Conservation (phyloP, 108 stramenopile species). For the Craspedostauros australis region DNA sequence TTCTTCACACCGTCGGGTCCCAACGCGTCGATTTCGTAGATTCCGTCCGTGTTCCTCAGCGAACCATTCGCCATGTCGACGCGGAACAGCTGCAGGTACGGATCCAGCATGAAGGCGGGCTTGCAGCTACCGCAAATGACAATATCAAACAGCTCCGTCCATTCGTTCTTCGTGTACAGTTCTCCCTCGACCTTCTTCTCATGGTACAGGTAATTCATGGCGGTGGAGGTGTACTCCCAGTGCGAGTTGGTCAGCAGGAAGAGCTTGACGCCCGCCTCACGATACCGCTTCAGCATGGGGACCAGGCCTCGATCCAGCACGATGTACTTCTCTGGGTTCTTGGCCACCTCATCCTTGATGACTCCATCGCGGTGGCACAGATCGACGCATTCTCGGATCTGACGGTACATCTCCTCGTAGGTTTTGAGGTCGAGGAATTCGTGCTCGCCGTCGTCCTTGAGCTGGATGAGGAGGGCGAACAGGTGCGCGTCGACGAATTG, state of each 20-base stretch:
- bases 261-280: conserved; percentile 75
- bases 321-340: conserved; percentile 81
- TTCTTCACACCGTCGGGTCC: conserved; percentile 60
- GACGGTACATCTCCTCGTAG: conserved; percentile 82
- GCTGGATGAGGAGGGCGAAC: conserved; percentile 78
- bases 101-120: conserved; percentile 82
- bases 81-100: conserved; percentile 84
- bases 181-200: conserved; percentile 52
- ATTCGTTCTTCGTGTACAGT: conserved; percentile 71
- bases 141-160: conserved; percentile 93
- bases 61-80: conserved; percentile 73
- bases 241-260: conserved; percentile 93
- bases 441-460: conserved; percentile 77
- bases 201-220: conserved; percentile 88
- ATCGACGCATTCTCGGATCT: conserved; percentile 89
- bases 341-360: conserved; percentile 91
- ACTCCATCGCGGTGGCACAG: conserved; percentile 95
- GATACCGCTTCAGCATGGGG: conserved; percentile 79
- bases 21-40: conserved; percentile 80
- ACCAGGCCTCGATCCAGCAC: conserved; percentile 80
- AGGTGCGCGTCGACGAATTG: conserved; percentile 83
- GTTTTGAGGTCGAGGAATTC: conserved; percentile 81
- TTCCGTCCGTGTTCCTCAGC: conserved; percentile 85
- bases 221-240: conserved; percentile 94
- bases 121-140: conserved; percentile 88